Evolutionary conservation across 2,329 filamentous ascomycete species (phyloP).

Genomic region (Blastomyces parvus): DNA sequence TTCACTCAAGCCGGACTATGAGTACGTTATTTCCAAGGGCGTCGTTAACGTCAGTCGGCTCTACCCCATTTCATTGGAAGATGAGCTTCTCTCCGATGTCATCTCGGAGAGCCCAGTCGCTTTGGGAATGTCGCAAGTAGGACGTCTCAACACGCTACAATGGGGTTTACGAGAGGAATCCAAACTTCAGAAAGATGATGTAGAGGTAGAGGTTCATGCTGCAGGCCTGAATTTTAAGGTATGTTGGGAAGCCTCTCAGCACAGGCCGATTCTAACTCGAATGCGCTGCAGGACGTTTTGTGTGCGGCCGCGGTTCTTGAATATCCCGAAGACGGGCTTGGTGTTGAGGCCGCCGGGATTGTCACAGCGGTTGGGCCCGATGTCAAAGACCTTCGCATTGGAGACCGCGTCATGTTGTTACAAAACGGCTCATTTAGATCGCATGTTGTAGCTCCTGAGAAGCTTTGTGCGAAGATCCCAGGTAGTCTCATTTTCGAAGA

Average conservation of each 20-base stretch:
- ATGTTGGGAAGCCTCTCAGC: neutral
- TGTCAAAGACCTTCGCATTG: conserved; percentile 27
- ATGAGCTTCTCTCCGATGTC: conserved; percentile 6
- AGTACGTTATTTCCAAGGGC: conserved; percentile 8
- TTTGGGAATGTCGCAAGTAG: neutral
- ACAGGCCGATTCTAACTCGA: neutral
- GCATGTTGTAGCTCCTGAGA: conserved; percentile 8
- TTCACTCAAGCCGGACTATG: conserved; percentile 9
- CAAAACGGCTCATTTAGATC: conserved; percentile 11
- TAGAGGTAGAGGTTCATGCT: conserved; percentile 7
- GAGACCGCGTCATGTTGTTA: conserved; percentile 29
- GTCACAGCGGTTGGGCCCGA: conserved; percentile 26
- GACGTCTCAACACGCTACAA: neutral
- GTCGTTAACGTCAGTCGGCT: conserved; percentile 9
- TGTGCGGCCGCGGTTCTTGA: conserved; percentile 18
- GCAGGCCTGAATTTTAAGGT: conserved; percentile 9
- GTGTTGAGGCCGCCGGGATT: conserved; percentile 36
- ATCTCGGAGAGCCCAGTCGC: neutral
- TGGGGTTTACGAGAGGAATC: neutral
- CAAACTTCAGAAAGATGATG: neutral
- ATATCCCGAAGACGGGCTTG: conserved; percentile 28
- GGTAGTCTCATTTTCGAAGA: conserved; percentile 22
- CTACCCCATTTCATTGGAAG: conserved; percentile 8
- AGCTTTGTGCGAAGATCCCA: conserved; percentile 21
- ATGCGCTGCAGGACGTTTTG: conserved; percentile 15